phyloP scores from a whole-genome alignment of 768 basidiomycete genomes.

The Serpula lacrymans region DNA sequence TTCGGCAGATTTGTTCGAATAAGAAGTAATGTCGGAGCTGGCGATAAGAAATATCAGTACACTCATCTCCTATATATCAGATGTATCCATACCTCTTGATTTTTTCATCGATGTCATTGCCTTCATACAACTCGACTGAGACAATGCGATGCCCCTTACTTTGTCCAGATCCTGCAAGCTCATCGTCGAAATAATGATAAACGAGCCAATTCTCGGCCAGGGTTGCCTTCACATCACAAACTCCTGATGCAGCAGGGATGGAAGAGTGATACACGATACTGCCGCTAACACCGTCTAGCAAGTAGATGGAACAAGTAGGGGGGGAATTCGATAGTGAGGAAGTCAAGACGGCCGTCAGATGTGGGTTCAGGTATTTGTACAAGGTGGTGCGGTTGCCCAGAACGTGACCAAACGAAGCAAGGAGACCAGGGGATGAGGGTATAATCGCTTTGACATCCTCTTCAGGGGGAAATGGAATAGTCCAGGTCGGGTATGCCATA shows the following conservation, averaged over 20 bases:
- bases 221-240: constrained; percentile 64
- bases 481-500: constrained; percentile 66
- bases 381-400: constrained; percentile 83
- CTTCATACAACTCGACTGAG: constrained; percentile 89
- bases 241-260: constrained; percentile 41
- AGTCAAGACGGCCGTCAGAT: constrained; percentile 67
- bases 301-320: constrained; percentile 58
- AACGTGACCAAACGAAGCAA: constrained; percentile 82
- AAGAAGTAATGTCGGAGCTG: constrained; percentile 55
- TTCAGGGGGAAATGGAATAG: constrained; percentile 47
- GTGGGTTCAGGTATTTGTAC: constrained; percentile 93
- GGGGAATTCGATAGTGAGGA: constrained; percentile 24
- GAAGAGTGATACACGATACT: constrained; percentile 64
- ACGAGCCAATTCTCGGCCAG: constrained; percentile 93
- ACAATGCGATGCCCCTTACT: constrained; percentile 73
- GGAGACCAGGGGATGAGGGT: constrained; percentile 44
- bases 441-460: constrained; percentile 59
- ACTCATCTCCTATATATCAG: constrained; percentile 5
- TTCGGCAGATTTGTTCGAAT: constrained; percentile 49
- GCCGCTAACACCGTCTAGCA: constrained; percentile 81
- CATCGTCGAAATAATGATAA: constrained; percentile 77
- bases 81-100: constrained; percentile 55
- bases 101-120: constrained; percentile 61
- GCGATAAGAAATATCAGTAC: constrained; percentile 16
- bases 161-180: constrained; percentile 39